phyloP scores from a whole-genome alignment of 2,329 filamentous ascomycete genomes.

The Diaporthe helianthi region DNA sequence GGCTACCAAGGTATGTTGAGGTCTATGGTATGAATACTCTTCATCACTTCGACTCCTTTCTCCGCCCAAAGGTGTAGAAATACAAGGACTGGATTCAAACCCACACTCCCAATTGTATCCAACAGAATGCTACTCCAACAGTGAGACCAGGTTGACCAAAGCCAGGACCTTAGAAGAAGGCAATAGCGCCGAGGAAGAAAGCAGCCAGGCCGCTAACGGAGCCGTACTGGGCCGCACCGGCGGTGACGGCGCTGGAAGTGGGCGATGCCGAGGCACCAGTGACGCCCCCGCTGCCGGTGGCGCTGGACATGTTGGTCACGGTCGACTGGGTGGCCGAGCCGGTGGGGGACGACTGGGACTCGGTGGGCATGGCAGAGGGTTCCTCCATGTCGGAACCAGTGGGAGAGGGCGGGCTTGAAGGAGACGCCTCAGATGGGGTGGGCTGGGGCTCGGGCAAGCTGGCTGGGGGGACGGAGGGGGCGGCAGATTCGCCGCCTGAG shows the following conservation, averaged over 20 bases:
- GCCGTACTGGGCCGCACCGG: constrained; percentile 15
- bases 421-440: neutral
- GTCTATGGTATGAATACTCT: neutral
- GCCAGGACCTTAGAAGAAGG: neutral
- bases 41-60: neutral
- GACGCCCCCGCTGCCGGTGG: neutral
- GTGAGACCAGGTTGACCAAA: neutral
- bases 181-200: constrained; percentile 8
- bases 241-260: constrained; percentile 5
- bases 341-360: neutral
- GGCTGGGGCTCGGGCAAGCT: neutral
- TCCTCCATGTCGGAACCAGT: neutral
- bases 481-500: neutral
- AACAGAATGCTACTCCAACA: neutral
- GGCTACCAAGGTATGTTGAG: neutral
- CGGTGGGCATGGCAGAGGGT: neutral
- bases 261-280: neutral
- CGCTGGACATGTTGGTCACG: neutral
- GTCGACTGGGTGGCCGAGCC: neutral
- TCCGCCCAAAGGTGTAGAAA: neutral
- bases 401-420: neutral
- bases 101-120: neutral
- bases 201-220: constrained; percentile 16
- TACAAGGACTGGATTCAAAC: neutral
- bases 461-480: neutral